Evolutionary conservation across 176 grass and related monocot genomes (phyloP).

Genomic region (Ampelocalamus luodianensis): DNA sequence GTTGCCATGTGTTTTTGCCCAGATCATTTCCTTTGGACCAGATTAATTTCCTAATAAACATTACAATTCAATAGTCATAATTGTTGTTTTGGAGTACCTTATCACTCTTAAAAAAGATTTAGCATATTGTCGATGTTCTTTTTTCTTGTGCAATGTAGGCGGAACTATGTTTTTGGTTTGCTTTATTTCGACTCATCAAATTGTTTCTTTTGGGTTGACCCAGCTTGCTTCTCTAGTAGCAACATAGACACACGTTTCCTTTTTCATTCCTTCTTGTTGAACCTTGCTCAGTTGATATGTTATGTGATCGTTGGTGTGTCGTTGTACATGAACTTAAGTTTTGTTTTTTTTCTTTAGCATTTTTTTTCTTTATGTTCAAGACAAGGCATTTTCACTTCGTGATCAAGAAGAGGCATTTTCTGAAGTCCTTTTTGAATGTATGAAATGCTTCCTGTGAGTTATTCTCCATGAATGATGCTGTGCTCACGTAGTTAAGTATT

Average conservation of each 20-base stretch:
- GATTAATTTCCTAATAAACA: neutral
- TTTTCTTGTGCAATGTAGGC: neutral
- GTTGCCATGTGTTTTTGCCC: neutral
- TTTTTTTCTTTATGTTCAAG: neutral
- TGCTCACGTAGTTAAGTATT: neutral
- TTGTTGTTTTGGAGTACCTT: neutral
- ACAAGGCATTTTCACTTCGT: constrained; percentile 15
- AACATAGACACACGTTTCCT: constrained; percentile 4
- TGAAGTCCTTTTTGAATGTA: neutral
- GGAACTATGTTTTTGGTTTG: neutral
- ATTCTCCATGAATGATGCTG: constrained; percentile 2
- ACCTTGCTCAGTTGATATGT: constrained; percentile 18
- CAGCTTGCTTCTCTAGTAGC: neutral
- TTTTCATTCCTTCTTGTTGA: neutral
- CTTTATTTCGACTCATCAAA: neutral
- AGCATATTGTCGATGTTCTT: neutral
- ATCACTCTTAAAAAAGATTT: neutral
- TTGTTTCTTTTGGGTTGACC: constrained; percentile 29
- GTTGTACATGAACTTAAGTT: neutral
- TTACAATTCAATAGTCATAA: neutral
- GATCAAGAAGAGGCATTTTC: constrained; percentile 22
- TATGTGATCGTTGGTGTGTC: constrained; percentile 1
- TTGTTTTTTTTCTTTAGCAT: neutral
- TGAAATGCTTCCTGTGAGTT: neutral
- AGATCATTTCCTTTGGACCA: neutral